Percentiles rank a stretch among this genome's conserved stretches.
phyloP scores from a whole-genome alignment of 805 yeast genomes.

The Ogataea naganishii region DNA sequence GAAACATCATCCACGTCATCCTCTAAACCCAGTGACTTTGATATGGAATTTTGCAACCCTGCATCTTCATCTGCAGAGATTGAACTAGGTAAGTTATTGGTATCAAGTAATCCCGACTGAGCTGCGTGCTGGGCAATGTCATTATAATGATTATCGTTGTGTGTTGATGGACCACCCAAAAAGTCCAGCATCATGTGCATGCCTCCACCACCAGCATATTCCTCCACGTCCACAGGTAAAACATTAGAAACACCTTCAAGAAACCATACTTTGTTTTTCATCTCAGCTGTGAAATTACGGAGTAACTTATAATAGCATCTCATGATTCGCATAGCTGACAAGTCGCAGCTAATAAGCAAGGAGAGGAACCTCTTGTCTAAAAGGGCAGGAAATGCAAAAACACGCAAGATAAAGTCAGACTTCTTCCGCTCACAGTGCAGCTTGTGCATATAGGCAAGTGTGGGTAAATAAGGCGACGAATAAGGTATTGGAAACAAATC shows the following conservation, averaged over 20 bases:
- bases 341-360: conserved; percentile 74
- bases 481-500: conserved; percentile 82
- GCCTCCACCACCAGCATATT: conserved; percentile 84
- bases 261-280: conserved; percentile 90
- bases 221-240: conserved; percentile 86
- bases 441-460: conserved; percentile 79
- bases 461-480: conserved; percentile 79
- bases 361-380: conserved; percentile 75
- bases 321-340: conserved; percentile 86
- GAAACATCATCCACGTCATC: conserved; percentile 33
- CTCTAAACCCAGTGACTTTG: conserved; percentile 39
- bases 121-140: conserved; percentile 36
- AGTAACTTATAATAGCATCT: conserved; percentile 77
- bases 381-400: conserved; percentile 90
- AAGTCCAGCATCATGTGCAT: conserved; percentile 89
- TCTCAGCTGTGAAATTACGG: conserved; percentile 73
- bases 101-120: conserved; percentile 38
- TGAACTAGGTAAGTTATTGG: conserved; percentile 50
- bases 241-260: conserved; percentile 86
- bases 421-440: conserved; percentile 74
- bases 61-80: conserved; percentile 22
- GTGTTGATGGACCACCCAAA: conserved; percentile 53
- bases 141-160: conserved; percentile 24
- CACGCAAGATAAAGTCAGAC: conserved; percentile 76
- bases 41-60: conserved; percentile 11